Evolutionary conservation across 2,329 filamentous ascomycete species (phyloP).

Genomic region (Alternaria postmessia): DNA sequence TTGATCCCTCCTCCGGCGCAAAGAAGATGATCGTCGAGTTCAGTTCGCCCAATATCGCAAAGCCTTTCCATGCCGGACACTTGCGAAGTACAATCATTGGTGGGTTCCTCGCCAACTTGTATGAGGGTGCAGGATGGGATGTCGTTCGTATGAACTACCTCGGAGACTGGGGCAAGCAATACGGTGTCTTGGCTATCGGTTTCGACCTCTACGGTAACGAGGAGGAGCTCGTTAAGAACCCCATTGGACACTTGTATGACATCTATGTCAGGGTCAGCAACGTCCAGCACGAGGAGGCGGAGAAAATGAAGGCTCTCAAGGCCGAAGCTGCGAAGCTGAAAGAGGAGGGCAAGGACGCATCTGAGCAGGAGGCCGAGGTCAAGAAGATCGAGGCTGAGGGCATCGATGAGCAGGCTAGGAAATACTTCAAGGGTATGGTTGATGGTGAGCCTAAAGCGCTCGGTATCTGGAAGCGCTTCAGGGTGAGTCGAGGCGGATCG

Average conservation of each 20-base stretch:
- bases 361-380: slow-evolving; percentile 52
- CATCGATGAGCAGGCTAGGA: slow-evolving; percentile 75
- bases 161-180: slow-evolving; percentile 82
- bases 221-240: slow-evolving; percentile 73
- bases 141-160: slow-evolving; percentile 77
- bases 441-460: slow-evolving; percentile 67
- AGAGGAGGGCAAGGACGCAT: slow-evolving; percentile 53
- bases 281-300: slow-evolving; percentile 70
- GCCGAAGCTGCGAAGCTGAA: slow-evolving; percentile 49
- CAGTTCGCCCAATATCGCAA: slow-evolving; percentile 85
- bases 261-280: slow-evolving; percentile 80
- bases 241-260: slow-evolving; percentile 82
- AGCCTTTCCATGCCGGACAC: slow-evolving; percentile 80
- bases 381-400: slow-evolving; percentile 50
- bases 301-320: slow-evolving; percentile 67
- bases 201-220: slow-evolving; percentile 80
- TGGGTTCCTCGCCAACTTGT: slow-evolving; percentile 74
- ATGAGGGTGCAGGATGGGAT: slow-evolving; percentile 74
- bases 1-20: slow-evolving; percentile 66
- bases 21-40: slow-evolving; percentile 82
- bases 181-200: slow-evolving; percentile 74
- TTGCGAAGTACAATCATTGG: slow-evolving; percentile 80
- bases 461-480: slow-evolving; percentile 69
- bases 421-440: slow-evolving; percentile 74
- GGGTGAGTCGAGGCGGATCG: slow-evolving; percentile 37